Evolutionary conservation across 768 basidiomycete genomes (phyloP).

Genomic region (Lyophyllum atratum): DNA sequence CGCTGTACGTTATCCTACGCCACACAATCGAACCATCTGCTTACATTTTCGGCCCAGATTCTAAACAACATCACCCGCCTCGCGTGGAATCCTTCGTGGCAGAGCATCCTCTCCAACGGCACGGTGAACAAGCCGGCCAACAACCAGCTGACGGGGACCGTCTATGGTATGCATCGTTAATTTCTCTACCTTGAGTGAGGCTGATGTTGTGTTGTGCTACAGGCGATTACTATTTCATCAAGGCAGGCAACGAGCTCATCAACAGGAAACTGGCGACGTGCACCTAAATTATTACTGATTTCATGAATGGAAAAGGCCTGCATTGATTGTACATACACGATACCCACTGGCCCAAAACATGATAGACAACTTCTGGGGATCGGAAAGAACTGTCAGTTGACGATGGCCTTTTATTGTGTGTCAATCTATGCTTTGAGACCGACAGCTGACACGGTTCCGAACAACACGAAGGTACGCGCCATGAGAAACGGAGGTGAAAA

Average conservation of each 20-base stretch:
- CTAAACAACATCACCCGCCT: constrained; percentile 14
- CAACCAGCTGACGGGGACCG: constrained; percentile 15
- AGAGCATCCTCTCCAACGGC: constrained; percentile 21
- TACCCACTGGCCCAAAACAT: not conserved
- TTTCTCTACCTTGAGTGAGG: not conserved
- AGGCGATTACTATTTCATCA: constrained; percentile 70
- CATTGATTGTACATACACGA: not conserved
- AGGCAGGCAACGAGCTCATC: constrained; percentile 54
- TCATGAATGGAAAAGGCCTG: not conserved
- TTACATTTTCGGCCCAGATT: constrained; percentile 11
- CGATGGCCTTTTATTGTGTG: not conserved
- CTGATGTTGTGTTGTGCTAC: not conserved
- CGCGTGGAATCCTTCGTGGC: constrained; percentile 19
- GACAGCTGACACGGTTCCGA: not conserved
- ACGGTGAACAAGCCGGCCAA: constrained; percentile 20
- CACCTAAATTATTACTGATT: constrained; percentile 2
- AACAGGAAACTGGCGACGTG: constrained; percentile 45
- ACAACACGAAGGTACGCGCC: not conserved
- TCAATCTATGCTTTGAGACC: not conserved
- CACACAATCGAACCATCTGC: not conserved
- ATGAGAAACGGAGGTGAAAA: not conserved
- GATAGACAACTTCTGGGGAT: not conserved
- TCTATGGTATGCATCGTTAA: constrained; percentile 33
- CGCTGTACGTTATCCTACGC: constrained; percentile 31
- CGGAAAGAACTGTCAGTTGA: not conserved